Base-by-base conservation (phyloP, 2,329 filamentous ascomycete species). In the Sporothrix sp. region DNA sequence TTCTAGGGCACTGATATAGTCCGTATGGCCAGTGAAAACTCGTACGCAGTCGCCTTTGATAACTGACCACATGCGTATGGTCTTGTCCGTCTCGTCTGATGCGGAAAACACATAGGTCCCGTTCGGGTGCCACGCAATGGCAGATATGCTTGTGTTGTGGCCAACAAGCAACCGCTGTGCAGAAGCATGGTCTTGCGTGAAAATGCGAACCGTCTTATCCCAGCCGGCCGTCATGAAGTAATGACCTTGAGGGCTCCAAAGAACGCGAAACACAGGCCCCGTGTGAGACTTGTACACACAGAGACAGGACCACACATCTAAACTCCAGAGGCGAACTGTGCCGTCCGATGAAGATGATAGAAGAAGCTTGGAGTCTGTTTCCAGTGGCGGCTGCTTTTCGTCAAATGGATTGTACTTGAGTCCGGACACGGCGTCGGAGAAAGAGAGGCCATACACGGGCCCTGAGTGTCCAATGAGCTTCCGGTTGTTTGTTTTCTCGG, bases 21-120 rank as follows among this genome's bases (percentile, higher is more conserved):
- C 88, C 0, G 81, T 85, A 63, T 98, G 93, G 1, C 93, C 93
- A 0, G 87, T 89, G 63, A 97, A 95, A 61, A 97, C 81, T 23
- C 93, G 85, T 5, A 96, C 87, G 32, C 89, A 88, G 55, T 84
- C 82, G 25, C 93, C 93, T 8, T 85, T 91, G 10, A 81, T 78
- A n/a, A 96, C 79, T 9, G 89, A 84, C 93, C 93, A 98, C 91
- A 98, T 97, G 27, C 93, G 84, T 30, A 97, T 87, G 0, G 89
- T 93, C 66, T 91, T 91, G 66, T 98, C 81, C 7, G 74, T 78
- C 62, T 82, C 90, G 58, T 86, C 86, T 11, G 88, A 94, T 3
- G 86, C 89, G 0, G 93, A 96, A 66, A 98, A 96, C 39, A 96
- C 73, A 60, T 97, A 98, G 6, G 85, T 81, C 16, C 87, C 88